These are phyloP conservation scores for Trypanosoma grayi DNA, from an alignment of 208 protist genomes.

Conservation along the genomic window DNA sequence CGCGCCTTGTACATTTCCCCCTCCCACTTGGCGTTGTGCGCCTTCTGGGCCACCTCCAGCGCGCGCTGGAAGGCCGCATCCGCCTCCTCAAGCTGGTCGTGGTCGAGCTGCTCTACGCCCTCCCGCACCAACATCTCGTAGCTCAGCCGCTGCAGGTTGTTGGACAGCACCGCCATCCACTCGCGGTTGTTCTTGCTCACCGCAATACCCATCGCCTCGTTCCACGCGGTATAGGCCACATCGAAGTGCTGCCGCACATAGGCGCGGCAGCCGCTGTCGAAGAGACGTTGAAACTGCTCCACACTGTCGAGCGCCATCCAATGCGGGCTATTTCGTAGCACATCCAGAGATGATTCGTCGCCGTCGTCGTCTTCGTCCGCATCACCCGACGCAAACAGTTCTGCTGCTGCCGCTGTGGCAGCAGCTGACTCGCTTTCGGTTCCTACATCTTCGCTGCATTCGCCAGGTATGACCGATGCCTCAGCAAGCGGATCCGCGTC, in stretches of 20 bases:
- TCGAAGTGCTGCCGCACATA: slow-evolving; percentile 78
- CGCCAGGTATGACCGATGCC: not conserved
- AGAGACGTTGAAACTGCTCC: slow-evolving; percentile 79
- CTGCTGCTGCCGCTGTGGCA: not conserved
- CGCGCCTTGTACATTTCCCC: slow-evolving; percentile 67
- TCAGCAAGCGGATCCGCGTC: not conserved
- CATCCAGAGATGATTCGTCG: slow-evolving; percentile 4
- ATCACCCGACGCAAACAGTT: not conserved
- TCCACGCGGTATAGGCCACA: slow-evolving; percentile 87
- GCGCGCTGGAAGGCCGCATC: slow-evolving; percentile 65
- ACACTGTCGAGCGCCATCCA: slow-evolving; percentile 36
- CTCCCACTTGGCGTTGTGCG: slow-evolving; percentile 85
- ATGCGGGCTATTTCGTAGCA: slow-evolving; percentile 16
- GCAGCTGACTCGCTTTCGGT: not conserved
- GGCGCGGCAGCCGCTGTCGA: slow-evolving; percentile 77
- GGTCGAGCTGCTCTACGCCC: slow-evolving; percentile 59
- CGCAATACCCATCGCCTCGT: slow-evolving; percentile 82
- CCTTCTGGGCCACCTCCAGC: slow-evolving; percentile 74
- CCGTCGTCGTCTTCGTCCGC: not conserved
- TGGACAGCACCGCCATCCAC: slow-evolving; percentile 87
- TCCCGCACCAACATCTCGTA: slow-evolving; percentile 89
- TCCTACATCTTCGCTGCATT: not conserved
- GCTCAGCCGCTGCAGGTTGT: slow-evolving; percentile 88
- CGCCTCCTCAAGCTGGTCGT: slow-evolving; percentile 72
- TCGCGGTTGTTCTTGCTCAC: slow-evolving; percentile 80